These are phyloP conservation scores for Erodium chrysanthum DNA, from an alignment of 441 rosid genomes.

Conservation along the genomic window DNA sequence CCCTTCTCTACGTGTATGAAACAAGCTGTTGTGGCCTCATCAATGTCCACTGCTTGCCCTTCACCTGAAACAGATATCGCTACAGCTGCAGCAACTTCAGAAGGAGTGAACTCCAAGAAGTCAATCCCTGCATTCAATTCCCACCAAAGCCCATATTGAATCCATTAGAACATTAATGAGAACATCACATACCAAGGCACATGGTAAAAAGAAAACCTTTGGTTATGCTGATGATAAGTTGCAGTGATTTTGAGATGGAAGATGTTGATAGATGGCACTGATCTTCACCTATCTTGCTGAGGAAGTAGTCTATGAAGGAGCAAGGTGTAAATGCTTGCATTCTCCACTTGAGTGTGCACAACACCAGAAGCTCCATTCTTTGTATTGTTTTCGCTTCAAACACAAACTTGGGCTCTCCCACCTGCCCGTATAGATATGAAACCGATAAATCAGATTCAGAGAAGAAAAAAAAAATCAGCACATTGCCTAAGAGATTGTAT, in stretches of 20 bases:
- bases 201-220: conserved; percentile 27
- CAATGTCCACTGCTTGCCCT: conserved; percentile 23
- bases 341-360: conserved; percentile 48
- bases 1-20: conserved; percentile 39
- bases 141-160: conserved; percentile 13
- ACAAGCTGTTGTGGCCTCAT: conserved; percentile 26
- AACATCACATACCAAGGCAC: neutral
- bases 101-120: conserved; percentile 58
- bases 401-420: conserved; percentile 41
- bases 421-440: conserved; percentile 19
- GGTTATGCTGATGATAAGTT: conserved; percentile 35
- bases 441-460: conserved; percentile 13
- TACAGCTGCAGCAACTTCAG: conserved; percentile 59
- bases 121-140: conserved; percentile 49
- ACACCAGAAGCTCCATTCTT: conserved; percentile 53
- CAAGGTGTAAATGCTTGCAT: conserved; percentile 43
- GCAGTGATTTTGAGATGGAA: conserved; percentile 30
- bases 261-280: conserved; percentile 20
- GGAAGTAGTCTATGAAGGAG: conserved; percentile 46
- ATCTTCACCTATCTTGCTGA: conserved; percentile 24
- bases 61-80: conserved; percentile 45
- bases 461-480: neutral
- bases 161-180: neutral
- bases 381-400: conserved; percentile 49
- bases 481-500: neutral